Evolutionary conservation across 2,329 filamentous ascomycete species (phyloP).

Genomic region (Colletotrichum sp.): DNA sequence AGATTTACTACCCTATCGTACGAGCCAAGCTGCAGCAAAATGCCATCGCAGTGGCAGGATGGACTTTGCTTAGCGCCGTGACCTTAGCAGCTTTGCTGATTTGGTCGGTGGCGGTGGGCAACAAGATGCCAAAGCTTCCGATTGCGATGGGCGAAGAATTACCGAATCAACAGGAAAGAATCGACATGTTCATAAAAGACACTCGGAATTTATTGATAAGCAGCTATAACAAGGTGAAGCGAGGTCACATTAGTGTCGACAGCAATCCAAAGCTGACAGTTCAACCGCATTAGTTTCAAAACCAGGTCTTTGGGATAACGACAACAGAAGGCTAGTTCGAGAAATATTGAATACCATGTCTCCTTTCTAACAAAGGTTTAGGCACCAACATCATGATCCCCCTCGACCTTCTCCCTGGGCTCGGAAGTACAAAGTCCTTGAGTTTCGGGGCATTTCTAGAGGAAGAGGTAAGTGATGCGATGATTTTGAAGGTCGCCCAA

Average conservation of each 20-base stretch:
- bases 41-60: not conserved
- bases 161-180: not conserved
- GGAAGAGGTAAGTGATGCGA: not conserved
- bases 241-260: not conserved
- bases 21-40: not conserved
- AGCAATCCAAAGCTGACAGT: not conserved
- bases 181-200: not conserved
- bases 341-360: not conserved
- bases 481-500: not conserved
- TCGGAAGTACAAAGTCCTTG: not conserved
- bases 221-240: not conserved
- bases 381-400: not conserved
- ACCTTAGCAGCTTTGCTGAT: not conserved
- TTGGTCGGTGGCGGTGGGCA: not conserved
- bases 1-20: not conserved
- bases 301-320: not conserved
- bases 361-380: not conserved
- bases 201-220: not conserved
- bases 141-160: not conserved
- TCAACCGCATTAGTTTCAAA: not conserved
- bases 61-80: not conserved
- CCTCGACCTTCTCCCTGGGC: not conserved
- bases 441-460: not conserved
- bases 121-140: not conserved
- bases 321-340: not conserved